Conservation (phyloP, 2,329 filamentous ascomycete genomes). For the Fusarium sp. region DNA sequence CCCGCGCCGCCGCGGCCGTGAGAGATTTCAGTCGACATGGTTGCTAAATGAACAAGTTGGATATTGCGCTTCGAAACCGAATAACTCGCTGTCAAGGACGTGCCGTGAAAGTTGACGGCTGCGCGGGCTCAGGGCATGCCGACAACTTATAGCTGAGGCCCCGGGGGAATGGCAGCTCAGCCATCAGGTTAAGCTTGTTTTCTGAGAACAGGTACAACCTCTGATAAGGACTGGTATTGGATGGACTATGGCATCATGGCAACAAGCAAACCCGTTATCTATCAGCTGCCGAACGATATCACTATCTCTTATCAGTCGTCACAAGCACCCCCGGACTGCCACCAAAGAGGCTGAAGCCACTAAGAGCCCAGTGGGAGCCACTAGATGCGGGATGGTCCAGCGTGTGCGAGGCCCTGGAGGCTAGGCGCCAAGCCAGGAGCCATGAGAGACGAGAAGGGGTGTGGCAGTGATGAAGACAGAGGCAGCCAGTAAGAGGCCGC, state of each 20-base stretch:
- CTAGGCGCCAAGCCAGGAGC: slow-evolving; percentile 37
- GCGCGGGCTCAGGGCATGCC: slow-evolving; percentile 35
- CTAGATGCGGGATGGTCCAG: slow-evolving; percentile 37
- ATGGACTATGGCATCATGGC: slow-evolving; percentile 36
- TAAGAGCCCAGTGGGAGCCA: slow-evolving; percentile 19
- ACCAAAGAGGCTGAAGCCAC: slow-evolving; percentile 23
- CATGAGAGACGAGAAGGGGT: slow-evolving; percentile 14
- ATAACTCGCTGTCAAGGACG: neutral
- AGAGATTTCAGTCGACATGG: slow-evolving; percentile 63
- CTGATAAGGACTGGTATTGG: slow-evolving; percentile 33
- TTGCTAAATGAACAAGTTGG: slow-evolving; percentile 20
- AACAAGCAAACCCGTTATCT: slow-evolving; percentile 29
- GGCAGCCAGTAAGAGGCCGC: slow-evolving; percentile 41
- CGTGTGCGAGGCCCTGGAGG: slow-evolving; percentile 20
- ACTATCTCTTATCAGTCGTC: slow-evolving; percentile 35
- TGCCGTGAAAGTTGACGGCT: slow-evolving; percentile 14
- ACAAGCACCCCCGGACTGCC: slow-evolving; percentile 10
- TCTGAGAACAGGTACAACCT: slow-evolving; percentile 10
- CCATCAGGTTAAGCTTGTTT: slow-evolving; percentile 41
- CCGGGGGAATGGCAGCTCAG: slow-evolving; percentile 24
- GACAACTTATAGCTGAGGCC: slow-evolving; percentile 42
- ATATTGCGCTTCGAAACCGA: neutral
- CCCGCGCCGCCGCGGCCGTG: slow-evolving; percentile 72
- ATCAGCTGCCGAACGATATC: slow-evolving; percentile 35
- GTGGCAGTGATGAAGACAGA: slow-evolving; percentile 16